These are phyloP conservation scores for Tylopilus rubrobrunneus DNA, from an alignment of 768 basidiomycete genomes.

Conservation along the genomic window DNA sequence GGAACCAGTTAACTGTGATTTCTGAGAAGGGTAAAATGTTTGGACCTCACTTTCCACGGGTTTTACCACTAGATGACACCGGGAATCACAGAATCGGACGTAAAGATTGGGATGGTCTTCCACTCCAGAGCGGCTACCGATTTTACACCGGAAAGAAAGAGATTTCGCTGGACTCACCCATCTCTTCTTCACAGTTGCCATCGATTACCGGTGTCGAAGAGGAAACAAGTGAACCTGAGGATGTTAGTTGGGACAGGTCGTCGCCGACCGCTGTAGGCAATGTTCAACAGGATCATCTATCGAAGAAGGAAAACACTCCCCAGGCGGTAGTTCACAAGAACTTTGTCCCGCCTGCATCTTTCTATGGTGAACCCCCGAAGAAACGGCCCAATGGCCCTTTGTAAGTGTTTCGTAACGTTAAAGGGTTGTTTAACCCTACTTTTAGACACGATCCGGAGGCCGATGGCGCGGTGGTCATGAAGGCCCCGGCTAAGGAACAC, in stretches of 20 bases:
- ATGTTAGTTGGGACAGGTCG: conserved; percentile 5
- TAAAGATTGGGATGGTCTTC: conserved; percentile 55
- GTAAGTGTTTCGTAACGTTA: conserved; percentile 6
- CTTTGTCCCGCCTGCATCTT: conserved; percentile 55
- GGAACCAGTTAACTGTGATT: conserved; percentile 54
- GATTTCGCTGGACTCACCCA: conserved; percentile 54
- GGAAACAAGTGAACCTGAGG: conserved; percentile 23
- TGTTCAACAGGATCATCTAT: conserved; percentile 1
- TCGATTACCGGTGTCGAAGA: conserved; percentile 33
- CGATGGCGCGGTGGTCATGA: conserved; percentile 84
- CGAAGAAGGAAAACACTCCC: conserved; percentile 22
- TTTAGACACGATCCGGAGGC: conserved; percentile 72
- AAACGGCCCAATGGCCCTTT: conserved; percentile 27
- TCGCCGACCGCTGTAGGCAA: conserved; percentile 13
- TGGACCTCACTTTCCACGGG: conserved; percentile 1
- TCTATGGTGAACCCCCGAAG: conserved; percentile 47
- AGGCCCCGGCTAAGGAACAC: conserved; percentile 64
- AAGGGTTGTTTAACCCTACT: not conserved
- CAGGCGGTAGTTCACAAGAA: conserved; percentile 13
- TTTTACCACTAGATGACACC: not conserved
- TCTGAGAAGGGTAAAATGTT: conserved; percentile 73
- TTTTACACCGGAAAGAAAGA: conserved; percentile 55
- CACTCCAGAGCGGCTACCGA: conserved; percentile 37
- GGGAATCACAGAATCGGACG: conserved; percentile 51
- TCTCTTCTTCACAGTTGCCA: conserved; percentile 52